Evolutionary conservation across 257 asterid genomes (phyloP).

Genomic region (Capsicum pubescens): DNA sequence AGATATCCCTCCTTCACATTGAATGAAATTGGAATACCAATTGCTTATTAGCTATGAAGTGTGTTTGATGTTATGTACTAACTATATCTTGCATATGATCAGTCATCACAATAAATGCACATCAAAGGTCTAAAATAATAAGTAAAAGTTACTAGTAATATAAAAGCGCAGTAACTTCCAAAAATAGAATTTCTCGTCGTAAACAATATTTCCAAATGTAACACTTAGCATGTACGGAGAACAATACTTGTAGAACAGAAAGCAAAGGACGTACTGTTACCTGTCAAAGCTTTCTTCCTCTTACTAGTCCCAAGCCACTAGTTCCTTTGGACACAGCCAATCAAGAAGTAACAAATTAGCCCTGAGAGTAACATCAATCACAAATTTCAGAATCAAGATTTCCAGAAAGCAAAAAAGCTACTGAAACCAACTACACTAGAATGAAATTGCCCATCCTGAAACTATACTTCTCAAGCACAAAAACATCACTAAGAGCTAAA

Average conservation of each 20-base stretch:
- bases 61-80: not conserved
- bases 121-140: not conserved
- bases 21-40: not conserved
- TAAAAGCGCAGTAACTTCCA: not conserved
- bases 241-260: not conserved
- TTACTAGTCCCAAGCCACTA: conserved; percentile 23
- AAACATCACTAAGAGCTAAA: not conserved
- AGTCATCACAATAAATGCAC: not conserved
- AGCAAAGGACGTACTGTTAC: not conserved
- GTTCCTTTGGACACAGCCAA: not conserved
- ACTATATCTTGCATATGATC: not conserved
- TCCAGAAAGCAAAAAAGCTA: not conserved
- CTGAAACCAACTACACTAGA: not conserved
- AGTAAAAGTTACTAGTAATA: not conserved
- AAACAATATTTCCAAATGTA: not conserved
- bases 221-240: not conserved
- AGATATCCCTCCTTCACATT: not conserved
- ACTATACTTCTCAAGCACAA: not conserved
- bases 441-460: not conserved
- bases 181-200: not conserved
- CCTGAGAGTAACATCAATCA: conserved; percentile 31
- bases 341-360: not conserved
- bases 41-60: not conserved
- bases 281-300: conserved; percentile 16
- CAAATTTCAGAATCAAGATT: conserved; percentile 18